Percentiles rank a stretch among this genome's conserved stretches.
Evolutionary conservation across 1,139 yeast species (phyloP).

Genomic region (Blastobotrys illinoisensis): DNA sequence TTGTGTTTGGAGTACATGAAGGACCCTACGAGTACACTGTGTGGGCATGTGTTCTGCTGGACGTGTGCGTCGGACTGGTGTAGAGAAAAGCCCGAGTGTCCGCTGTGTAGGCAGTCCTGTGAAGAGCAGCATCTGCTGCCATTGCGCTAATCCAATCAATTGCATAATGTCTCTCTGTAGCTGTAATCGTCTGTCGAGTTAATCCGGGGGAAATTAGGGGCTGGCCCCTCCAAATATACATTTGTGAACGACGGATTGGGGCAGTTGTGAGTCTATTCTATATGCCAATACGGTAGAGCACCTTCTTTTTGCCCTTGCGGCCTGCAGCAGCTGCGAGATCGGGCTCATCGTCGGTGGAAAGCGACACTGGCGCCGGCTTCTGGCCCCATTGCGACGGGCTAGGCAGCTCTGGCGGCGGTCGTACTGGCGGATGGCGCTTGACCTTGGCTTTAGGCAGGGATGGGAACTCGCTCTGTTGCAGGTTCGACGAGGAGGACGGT

Average conservation of each 20-base stretch:
- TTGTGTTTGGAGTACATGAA: slow-evolving; percentile 75
- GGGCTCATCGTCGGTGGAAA: slow-evolving; percentile 1
- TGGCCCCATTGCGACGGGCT: slow-evolving; percentile 3
- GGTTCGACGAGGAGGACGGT: neutral
- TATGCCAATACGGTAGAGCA: slow-evolving; percentile 20
- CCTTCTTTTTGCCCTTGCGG: slow-evolving; percentile 24
- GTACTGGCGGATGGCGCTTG: neutral
- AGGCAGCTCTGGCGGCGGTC: slow-evolving; percentile 7
- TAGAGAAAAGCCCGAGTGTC: slow-evolving; percentile 81
- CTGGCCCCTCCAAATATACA: too few species aligned
- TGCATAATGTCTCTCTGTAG: too few species aligned
- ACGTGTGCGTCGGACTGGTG: slow-evolving; percentile 86
- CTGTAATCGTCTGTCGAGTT: too few species aligned
- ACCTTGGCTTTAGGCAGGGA: slow-evolving; percentile 2
- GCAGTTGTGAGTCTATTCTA: neutral
- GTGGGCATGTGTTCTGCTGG: slow-evolving; percentile 97
- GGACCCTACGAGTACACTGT: slow-evolving; percentile 78
- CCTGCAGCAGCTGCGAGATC: slow-evolving; percentile 7
- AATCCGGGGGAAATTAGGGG: too few species aligned
- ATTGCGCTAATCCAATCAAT: slow-evolving; percentile 32
- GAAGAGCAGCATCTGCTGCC: slow-evolving; percentile 72
- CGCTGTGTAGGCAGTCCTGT: slow-evolving; percentile 76
- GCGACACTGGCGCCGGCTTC: neutral
- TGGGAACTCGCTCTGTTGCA: slow-evolving; percentile 9
- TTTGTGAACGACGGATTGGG: too few species aligned